Evolutionary conservation across 805 yeast species (phyloP).

Genomic region (Torulaspora microellipsoides): DNA sequence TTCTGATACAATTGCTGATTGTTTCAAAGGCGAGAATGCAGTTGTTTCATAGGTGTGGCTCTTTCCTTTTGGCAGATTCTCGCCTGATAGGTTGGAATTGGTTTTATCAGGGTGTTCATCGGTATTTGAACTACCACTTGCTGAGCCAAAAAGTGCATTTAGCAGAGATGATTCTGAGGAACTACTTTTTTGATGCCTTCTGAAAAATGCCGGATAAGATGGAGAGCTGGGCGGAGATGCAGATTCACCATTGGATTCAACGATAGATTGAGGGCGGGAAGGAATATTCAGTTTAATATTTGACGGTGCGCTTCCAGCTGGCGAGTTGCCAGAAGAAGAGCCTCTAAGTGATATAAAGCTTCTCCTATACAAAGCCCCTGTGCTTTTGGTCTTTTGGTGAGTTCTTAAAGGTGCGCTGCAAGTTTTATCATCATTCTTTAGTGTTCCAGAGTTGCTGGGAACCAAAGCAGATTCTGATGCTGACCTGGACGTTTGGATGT

Average conservation of each 20-base stretch:
- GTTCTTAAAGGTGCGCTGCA: slow-evolving; percentile 14
- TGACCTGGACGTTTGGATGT: slow-evolving; percentile 20
- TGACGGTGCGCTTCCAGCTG: slow-evolving; percentile 13
- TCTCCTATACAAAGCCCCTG: slow-evolving; percentile 34
- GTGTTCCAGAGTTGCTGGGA: slow-evolving; percentile 5
- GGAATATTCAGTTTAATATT: slow-evolving; percentile 30
- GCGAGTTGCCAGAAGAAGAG: slow-evolving; percentile 12
- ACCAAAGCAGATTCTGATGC: slow-evolving; percentile 29
- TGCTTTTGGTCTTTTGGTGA: slow-evolving; percentile 30
- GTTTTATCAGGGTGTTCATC: slow-evolving; percentile 7
- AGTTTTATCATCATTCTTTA: slow-evolving; percentile 1
- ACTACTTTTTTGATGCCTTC: slow-evolving; percentile 60
- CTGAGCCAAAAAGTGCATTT: slow-evolving; percentile 36
- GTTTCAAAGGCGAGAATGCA: slow-evolving; percentile 15
- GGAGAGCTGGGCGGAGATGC: slow-evolving; percentile 30
- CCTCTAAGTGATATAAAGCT: slow-evolving; percentile 34
- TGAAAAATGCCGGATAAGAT: slow-evolving; percentile 45
- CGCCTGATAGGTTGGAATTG: slow-evolving; percentile 13
- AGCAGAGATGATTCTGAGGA: slow-evolving; percentile 52
- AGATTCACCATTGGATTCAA: slow-evolving; percentile 14
- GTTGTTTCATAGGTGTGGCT: slow-evolving; percentile 9
- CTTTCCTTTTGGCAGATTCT: slow-evolving; percentile 15
- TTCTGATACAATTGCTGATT: slow-evolving; percentile 14
- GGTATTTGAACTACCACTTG: slow-evolving; percentile 13
- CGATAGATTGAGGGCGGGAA: slow-evolving; percentile 23